phyloP scores from a whole-genome alignment of 139 green algal species.

The Closterium sp. region DNA sequence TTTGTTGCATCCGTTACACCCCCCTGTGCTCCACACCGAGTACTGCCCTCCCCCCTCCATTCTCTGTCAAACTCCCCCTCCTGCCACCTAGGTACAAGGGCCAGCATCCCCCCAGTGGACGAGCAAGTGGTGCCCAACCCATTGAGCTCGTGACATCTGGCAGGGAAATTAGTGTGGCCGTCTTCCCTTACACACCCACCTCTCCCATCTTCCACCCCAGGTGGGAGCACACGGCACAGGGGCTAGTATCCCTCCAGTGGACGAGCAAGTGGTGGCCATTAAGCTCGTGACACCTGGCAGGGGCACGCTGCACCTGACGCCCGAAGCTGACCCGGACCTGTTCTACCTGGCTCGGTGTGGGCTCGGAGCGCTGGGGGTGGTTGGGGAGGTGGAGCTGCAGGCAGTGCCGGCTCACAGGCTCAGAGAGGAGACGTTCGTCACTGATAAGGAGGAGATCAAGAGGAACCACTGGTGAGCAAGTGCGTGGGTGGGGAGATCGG shows the following conservation, averaged over 20 bases:
- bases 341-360: slow-evolving; percentile 67
- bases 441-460: slow-evolving; percentile 62
- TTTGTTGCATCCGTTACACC: no score
- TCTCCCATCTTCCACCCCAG: slow-evolving; percentile 50
- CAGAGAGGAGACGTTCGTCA: slow-evolving; percentile 80
- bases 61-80: no score
- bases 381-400: slow-evolving; percentile 85
- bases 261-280: slow-evolving; percentile 85
- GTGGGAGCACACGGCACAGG: slow-evolving; percentile 92
- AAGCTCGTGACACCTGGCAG: slow-evolving; percentile 83
- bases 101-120: slow-evolving; percentile 87
- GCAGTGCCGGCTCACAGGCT: slow-evolving; percentile 72
- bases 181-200: not conserved
- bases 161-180: not conserved
- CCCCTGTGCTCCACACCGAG: no score
- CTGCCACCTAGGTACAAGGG: no score
- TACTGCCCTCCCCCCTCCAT: no score
- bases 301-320: slow-evolving; percentile 67
- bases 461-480: slow-evolving; percentile 64
- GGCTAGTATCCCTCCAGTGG: slow-evolving; percentile 82
- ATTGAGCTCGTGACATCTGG: slow-evolving; percentile 65
- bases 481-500: not conserved
- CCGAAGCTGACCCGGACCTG: slow-evolving; percentile 65
- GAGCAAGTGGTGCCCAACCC: slow-evolving; percentile 73
- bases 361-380: slow-evolving; percentile 83